phyloP scores from a whole-genome alignment of 371 early-diverging fungal genomes.

The Mucor mucedo region DNA sequence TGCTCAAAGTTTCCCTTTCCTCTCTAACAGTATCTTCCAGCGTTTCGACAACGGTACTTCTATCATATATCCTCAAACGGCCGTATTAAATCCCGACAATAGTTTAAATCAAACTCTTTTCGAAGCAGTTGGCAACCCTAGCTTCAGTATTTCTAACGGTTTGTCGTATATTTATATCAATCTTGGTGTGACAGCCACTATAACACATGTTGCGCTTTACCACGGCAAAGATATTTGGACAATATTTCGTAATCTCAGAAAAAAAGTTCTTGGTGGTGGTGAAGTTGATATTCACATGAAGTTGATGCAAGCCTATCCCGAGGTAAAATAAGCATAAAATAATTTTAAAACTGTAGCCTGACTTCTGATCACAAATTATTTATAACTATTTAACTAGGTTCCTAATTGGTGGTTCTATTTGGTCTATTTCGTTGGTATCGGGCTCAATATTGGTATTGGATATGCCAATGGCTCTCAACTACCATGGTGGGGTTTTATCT shows the following conservation, averaged over 20 bases:
- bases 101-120: slow-evolving; percentile 43
- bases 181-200: slow-evolving; percentile 53
- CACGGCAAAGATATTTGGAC: slow-evolving; percentile 41
- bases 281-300: slow-evolving; percentile 6
- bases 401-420: slow-evolving; percentile 79
- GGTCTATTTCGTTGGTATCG: slow-evolving; percentile 64
- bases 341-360: not conserved
- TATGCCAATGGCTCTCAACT: slow-evolving; percentile 58
- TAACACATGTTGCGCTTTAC: slow-evolving; percentile 55
- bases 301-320: slow-evolving; percentile 7
- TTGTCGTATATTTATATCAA: slow-evolving; percentile 43
- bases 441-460: slow-evolving; percentile 64
- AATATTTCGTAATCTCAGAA: not conserved
- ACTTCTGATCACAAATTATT: not conserved
- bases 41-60: slow-evolving; percentile 33
- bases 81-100: slow-evolving; percentile 43
- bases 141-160: slow-evolving; percentile 33
- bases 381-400: slow-evolving; percentile 32
- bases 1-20: slow-evolving; percentile 49
- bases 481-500: slow-evolving; percentile 75
- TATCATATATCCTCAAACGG: slow-evolving; percentile 41
- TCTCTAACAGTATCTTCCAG: slow-evolving; percentile 45
- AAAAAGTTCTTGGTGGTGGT: not conserved
- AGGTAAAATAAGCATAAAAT: not conserved
- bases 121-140: slow-evolving; percentile 42